These are phyloP conservation scores for Boletus patriciae DNA, from an alignment of 768 basidiomycete species.

Conservation along the genomic window DNA sequence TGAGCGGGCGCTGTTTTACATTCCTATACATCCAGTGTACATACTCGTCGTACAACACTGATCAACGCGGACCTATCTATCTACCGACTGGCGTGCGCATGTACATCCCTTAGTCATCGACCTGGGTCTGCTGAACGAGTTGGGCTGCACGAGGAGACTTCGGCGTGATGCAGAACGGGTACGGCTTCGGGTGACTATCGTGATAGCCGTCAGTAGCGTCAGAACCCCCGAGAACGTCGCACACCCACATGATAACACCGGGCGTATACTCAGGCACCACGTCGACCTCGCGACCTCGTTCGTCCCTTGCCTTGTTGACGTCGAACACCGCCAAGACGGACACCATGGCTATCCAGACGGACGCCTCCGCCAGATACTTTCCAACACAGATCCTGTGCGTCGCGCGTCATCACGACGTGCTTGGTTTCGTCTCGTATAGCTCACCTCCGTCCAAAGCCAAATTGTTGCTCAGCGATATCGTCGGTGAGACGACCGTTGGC, in stretches of 20 bases:
- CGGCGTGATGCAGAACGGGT: slow-evolving; percentile 20
- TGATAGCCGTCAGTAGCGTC: neutral
- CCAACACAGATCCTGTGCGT: slow-evolving; percentile 25
- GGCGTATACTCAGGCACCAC: slow-evolving; percentile 26
- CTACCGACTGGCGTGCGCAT: too few relatives aligned
- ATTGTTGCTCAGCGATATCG: slow-evolving; percentile 19
- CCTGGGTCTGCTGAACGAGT: slow-evolving; percentile 16
- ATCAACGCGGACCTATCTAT: neutral
- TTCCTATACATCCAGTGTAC: too few relatives aligned
- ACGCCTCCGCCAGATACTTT: slow-evolving; percentile 27
- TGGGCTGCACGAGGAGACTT: slow-evolving; percentile 11
- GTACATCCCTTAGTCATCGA: slow-evolving; percentile 1
- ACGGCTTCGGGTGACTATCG: slow-evolving; percentile 19
- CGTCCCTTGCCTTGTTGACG: slow-evolving; percentile 32
- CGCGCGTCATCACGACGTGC: too few relatives aligned
- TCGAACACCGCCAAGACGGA: slow-evolving; percentile 29
- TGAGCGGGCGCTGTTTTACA: neutral
- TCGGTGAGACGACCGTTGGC: slow-evolving; percentile 18
- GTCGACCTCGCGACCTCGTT: slow-evolving; percentile 31
- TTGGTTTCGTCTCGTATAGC: neutral
- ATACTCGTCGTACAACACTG: neutral
- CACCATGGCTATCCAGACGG: slow-evolving; percentile 28
- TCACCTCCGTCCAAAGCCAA: slow-evolving; percentile 28
- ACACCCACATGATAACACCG: slow-evolving; percentile 27
- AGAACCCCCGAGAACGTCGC: neutral